Conservation (phyloP, 164 flowering plant genomes). For the Dillenia turbinata region DNA sequence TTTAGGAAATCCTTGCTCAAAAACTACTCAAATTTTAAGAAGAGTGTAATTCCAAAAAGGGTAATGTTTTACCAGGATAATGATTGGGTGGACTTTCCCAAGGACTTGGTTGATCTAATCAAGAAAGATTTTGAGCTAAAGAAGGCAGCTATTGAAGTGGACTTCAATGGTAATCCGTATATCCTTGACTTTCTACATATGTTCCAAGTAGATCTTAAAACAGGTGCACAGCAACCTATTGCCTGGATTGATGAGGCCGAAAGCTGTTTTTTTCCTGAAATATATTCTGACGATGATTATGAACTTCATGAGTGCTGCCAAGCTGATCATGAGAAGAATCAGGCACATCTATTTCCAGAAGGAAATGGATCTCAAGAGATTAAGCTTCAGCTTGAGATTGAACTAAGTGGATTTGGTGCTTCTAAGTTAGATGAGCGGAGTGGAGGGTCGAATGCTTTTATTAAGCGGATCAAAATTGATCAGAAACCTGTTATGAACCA, state of each 20-base stretch:
- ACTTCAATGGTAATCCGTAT: constrained; percentile 32
- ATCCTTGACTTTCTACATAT: constrained; percentile 70
- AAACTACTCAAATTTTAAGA: constrained; percentile 59
- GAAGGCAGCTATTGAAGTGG: constrained; percentile 52
- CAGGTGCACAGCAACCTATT: constrained; percentile 54
- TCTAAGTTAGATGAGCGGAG: constrained; percentile 41
- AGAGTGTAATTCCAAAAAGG: constrained; percentile 55
- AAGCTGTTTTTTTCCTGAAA: constrained; percentile 76
- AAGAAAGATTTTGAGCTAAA: constrained; percentile 47
- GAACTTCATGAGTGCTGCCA: constrained; percentile 17
- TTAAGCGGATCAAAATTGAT: constrained; percentile 30
- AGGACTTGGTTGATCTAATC: constrained; percentile 28
- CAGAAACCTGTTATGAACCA: constrained; percentile 19
- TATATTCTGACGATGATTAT: constrained; percentile 20
- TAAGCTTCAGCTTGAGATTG: constrained; percentile 71
- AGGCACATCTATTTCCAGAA: constrained; percentile 16
- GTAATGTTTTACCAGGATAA: constrained; percentile 59
- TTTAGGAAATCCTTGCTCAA: constrained; percentile 35
- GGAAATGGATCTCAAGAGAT: constrained; percentile 41
- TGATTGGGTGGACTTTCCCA: constrained; percentile 70
- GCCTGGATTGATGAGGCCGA: constrained; percentile 92
- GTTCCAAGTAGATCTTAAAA: constrained; percentile 51
- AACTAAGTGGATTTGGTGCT: constrained; percentile 34
- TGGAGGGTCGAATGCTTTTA: constrained; percentile 51
- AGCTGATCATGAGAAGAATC: constrained; percentile 16